phyloP scores from a whole-genome alignment of 306 rosid species.

The Malus domestica region ASM211411v1 NC_041792.1:10903407-10903906 shows the following conservation, averaged over 20 bases:
- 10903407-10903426: constrained; percentile 16
- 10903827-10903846: constrained; percentile 64
- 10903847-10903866: constrained; percentile 72
- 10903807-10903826: constrained; percentile 66
- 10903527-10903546: constrained; percentile 61
- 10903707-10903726: not conserved
- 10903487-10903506: constrained; percentile 57
- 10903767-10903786: not conserved
- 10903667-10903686: constrained; percentile 58
- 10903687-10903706: constrained; percentile 43
- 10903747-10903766: not conserved
- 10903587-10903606: constrained; percentile 20
- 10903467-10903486: constrained; percentile 66
- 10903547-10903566: not conserved
- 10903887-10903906: constrained; percentile 42
- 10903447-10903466: constrained; percentile 76
- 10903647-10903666: constrained; percentile 61
- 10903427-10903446: constrained; percentile 61
- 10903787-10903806: not conserved
- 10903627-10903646: constrained; percentile 78
- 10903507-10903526: constrained; percentile 63
- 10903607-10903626: constrained; percentile 63
- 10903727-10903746: not conserved
- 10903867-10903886: constrained; percentile 80
- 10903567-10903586: not conserved